A percentile compares a stretch with the other conserved stretches of the same genome.
Conservation (phyloP, 2,329 filamentous ascomycete species). For the Cercospora berteroae region DNA sequence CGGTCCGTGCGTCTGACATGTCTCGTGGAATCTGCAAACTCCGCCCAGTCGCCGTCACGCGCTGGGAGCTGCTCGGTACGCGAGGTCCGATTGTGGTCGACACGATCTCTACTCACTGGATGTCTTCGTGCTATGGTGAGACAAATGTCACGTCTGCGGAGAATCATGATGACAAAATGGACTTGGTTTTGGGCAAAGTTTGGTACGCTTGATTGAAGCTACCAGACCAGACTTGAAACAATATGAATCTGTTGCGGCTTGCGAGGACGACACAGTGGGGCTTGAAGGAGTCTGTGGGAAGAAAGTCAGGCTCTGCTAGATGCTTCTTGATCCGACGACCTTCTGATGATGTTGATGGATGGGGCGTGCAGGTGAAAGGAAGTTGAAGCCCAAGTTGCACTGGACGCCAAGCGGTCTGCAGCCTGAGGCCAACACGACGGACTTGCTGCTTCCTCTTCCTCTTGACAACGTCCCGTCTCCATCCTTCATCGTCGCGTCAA, state of each 20-base stretch:
- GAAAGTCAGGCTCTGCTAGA: not conserved
- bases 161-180: not conserved
- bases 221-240: not conserved
- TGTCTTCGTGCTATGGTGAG: not conserved
- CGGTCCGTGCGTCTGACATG: not conserved
- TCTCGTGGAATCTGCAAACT: not conserved
- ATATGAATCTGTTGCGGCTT: not conserved
- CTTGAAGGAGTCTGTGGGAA: not conserved
- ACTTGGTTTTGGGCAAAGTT: not conserved
- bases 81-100: not conserved
- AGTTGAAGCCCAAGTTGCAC: not conserved
- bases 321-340: not conserved
- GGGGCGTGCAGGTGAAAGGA: not conserved
- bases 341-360: not conserved
- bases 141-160: not conserved
- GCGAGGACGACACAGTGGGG: not conserved
- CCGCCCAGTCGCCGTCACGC: not conserved
- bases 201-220: constrained; percentile 1
- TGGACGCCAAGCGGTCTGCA: not conserved
- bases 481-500: not conserved
- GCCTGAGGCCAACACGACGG: not conserved
- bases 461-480: not conserved
- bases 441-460: not conserved
- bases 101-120: not conserved
- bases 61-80: no score